Percentiles rank a stretch among this genome's conserved stretches.
These are phyloP conservation scores for Fusarium transvaalense DNA, from an alignment of 2,329 filamentous ascomycete species.

Conservation along the genomic window DNA sequence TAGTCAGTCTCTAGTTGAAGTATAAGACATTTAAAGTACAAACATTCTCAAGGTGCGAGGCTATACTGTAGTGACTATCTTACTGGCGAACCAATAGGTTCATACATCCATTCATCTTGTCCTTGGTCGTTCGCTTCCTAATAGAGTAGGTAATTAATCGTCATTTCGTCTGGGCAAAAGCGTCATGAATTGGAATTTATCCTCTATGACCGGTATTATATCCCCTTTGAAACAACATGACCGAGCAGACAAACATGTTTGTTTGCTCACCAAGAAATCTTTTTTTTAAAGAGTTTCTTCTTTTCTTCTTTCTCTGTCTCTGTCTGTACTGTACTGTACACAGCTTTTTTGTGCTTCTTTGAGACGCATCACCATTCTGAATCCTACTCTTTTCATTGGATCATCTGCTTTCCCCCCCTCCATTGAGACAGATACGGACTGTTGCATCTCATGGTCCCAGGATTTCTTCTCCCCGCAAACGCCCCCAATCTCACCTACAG, in stretches of 20 bases:
- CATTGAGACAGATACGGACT: slow-evolving; percentile 29
- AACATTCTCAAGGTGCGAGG: slow-evolving; percentile 1
- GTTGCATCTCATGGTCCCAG: slow-evolving; percentile 35
- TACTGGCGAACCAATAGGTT: slow-evolving; percentile 29
- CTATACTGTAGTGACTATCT: background rate
- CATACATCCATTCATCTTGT: slow-evolving; percentile 34
- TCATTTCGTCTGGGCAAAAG: slow-evolving; percentile 21
- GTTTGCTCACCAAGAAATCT: background rate
- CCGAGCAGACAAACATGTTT: background rate
- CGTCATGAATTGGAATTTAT: slow-evolving; percentile 18
- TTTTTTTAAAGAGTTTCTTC: background rate
- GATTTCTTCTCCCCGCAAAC: slow-evolving; percentile 30
- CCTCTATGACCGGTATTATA: background rate
- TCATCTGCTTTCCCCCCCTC: slow-evolving; percentile 10
- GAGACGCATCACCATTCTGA: slow-evolving; percentile 21
- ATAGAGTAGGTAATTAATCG: slow-evolving; percentile 25
- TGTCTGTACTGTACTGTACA: slow-evolving; percentile 4
- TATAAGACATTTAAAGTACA: background rate
- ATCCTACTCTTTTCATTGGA: slow-evolving; percentile 27
- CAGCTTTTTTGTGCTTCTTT: slow-evolving; percentile 23
- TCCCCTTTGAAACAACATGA: background rate
- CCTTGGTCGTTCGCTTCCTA: slow-evolving; percentile 34
- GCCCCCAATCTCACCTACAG: slow-evolving; percentile 33
- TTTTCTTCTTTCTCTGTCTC: background rate
- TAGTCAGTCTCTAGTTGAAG: background rate